These are phyloP conservation scores for Jacaranda mimosifolia DNA, from an alignment of 257 asterid species.

Conservation along the genomic window DNA sequence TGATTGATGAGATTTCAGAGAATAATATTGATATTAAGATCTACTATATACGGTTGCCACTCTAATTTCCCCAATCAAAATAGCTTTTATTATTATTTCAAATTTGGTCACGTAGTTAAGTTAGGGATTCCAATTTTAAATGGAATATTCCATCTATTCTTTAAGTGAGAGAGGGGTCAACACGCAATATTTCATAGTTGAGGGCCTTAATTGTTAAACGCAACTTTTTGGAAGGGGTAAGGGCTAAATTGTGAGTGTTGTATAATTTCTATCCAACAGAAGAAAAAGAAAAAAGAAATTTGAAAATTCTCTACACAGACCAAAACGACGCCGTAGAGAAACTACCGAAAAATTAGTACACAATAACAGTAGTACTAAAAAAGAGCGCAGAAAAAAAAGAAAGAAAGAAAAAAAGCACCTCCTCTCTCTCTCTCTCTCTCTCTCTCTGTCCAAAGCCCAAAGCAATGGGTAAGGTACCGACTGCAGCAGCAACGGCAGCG, in stretches of 20 bases:
- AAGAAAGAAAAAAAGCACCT: background rate
- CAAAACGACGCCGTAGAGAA: slow-evolving; percentile 30
- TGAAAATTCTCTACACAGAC: background rate
- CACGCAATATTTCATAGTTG: too few relatives aligned
- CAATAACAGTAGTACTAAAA: slow-evolving; percentile 21
- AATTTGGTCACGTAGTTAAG: too few relatives aligned
- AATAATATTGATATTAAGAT: too few relatives aligned
- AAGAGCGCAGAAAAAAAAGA: background rate
- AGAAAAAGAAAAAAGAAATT: background rate
- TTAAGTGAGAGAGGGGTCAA: too few relatives aligned
- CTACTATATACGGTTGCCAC: too few relatives aligned
- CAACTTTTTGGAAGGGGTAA: background rate
- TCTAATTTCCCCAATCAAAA: too few relatives aligned
- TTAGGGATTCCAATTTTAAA: too few relatives aligned
- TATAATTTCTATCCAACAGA: background rate
- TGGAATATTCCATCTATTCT: too few relatives aligned
- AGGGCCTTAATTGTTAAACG: background rate
- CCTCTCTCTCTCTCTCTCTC: slow-evolving; percentile 12
- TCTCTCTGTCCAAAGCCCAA: slow-evolving; percentile 38
- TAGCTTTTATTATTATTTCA: too few relatives aligned
- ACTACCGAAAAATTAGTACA: background rate
- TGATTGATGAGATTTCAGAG: too few relatives aligned
- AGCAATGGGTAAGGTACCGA: slow-evolving; percentile 74
- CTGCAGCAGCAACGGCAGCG: slow-evolving; percentile 45
- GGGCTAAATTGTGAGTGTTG: too few relatives aligned